Evolutionary conservation across 1,284 basidiomycete genomes (phyloP).

Genomic region (Tilletia walkeri): DNA sequence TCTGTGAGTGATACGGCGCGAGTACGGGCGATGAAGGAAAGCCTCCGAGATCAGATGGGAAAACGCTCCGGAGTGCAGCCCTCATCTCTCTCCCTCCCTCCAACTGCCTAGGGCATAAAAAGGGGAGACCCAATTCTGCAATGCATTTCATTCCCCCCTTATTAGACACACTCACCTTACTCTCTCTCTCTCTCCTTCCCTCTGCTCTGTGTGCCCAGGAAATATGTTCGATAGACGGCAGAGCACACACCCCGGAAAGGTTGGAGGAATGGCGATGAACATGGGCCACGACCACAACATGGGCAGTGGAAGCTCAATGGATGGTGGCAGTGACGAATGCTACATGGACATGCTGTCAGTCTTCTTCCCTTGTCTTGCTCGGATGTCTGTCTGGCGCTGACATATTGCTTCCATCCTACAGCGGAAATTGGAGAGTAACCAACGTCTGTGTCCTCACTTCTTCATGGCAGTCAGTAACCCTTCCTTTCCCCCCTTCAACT

Average conservation of each 20-base stretch:
- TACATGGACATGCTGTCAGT: constrained; percentile 20
- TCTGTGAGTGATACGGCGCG: no score
- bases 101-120: no score
- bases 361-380: background rate
- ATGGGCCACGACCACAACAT: background rate
- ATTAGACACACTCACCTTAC: background rate
- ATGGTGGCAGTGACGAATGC: constrained; percentile 1
- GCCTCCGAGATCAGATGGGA: no score
- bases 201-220: no score
- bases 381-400: no score
- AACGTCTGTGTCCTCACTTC: constrained; percentile 22
- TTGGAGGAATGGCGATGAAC: constrained; percentile 7
- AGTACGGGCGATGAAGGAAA: no score
- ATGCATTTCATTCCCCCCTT: background rate
- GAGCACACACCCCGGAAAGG: no score
- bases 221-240: background rate
- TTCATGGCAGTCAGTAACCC: constrained; percentile 21
- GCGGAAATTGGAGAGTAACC: constrained; percentile 21
- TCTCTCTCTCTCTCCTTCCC: background rate
- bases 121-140: no score
- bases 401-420: background rate
- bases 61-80: no score
- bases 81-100: no score
- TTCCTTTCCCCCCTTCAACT: background rate
- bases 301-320: background rate